Conservation (phyloP, 1,139 yeast genomes). For the Debaryomyces psychrophilus region DNA sequence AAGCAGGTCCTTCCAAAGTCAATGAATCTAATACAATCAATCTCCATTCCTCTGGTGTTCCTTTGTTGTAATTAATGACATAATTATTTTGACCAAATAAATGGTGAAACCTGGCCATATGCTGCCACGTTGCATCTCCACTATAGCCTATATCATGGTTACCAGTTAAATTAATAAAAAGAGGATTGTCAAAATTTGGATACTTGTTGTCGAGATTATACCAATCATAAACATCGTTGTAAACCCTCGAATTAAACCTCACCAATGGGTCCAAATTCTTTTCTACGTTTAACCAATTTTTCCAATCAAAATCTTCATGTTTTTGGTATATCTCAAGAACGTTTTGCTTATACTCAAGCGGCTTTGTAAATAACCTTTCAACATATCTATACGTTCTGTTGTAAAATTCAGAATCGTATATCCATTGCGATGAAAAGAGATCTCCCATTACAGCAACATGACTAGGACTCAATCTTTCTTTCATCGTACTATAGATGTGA, state of each 20-base stretch:
- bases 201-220: conserved; percentile 34
- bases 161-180: conserved; percentile 83
- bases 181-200: conserved; percentile 49
- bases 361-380: conserved; percentile 63
- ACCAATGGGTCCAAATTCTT: conserved; percentile 42
- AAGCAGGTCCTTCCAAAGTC: conserved; percentile 87
- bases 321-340: conserved; percentile 49
- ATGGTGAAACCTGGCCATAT: conserved; percentile 73
- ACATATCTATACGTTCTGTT: conserved; percentile 75
- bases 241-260: conserved; percentile 53
- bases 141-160: conserved; percentile 96
- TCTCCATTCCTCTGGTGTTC: conserved; percentile 73
- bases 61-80: conserved; percentile 68
- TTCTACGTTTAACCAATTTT: conserved; percentile 43
- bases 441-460: conserved; percentile 93
- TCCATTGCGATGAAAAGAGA: conserved; percentile 95
- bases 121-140: conserved; percentile 93
- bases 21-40: conserved; percentile 83
- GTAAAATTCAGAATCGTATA: conserved; percentile 80
- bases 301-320: conserved; percentile 62
- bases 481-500: conserved; percentile 74
- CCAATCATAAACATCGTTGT: conserved; percentile 71
- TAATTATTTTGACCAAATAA: conserved; percentile 85
- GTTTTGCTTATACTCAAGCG: conserved; percentile 49
- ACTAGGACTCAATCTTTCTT: conserved; percentile 63